Conservation (phyloP, 2,329 filamentous ascomycete genomes). For the Claviceps sp. region DNA sequence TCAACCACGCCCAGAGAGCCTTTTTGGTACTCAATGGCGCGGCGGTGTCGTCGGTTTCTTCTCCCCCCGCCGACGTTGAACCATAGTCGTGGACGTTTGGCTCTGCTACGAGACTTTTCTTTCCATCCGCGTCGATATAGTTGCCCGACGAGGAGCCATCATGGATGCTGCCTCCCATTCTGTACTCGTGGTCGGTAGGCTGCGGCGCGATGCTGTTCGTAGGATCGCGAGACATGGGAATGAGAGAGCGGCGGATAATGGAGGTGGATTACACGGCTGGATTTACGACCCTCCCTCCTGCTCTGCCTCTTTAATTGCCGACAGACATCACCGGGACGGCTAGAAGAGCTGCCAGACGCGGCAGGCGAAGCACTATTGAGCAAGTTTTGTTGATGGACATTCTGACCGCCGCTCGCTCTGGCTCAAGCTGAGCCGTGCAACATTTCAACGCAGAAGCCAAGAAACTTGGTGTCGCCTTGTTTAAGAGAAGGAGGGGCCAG, state of each 20-base stretch:
- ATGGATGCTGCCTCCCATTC: neutral
- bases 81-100: neutral
- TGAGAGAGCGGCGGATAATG: neutral
- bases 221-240: neutral
- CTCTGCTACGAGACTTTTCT: neutral
- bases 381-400: too few relatives aligned
- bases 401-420: too few relatives aligned
- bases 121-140: neutral
- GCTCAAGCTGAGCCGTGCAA: too few relatives aligned
- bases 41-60: neutral
- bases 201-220: neutral
- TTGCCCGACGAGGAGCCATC: neutral
- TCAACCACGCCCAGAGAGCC: constrained; percentile 10
- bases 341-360: too few relatives aligned
- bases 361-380: too few relatives aligned
- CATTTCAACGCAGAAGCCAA: too few relatives aligned
- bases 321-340: too few relatives aligned
- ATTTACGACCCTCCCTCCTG: too few relatives aligned
- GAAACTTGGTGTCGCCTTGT: too few relatives aligned
- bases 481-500: too few relatives aligned
- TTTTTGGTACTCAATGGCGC: constrained; percentile 5
- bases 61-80: neutral
- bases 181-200: neutral
- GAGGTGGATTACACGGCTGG: neutral
- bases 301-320: too few relatives aligned